Base-by-base conservation (phyloP, 163 green algal species). In the Volvox carteri region DNA sequence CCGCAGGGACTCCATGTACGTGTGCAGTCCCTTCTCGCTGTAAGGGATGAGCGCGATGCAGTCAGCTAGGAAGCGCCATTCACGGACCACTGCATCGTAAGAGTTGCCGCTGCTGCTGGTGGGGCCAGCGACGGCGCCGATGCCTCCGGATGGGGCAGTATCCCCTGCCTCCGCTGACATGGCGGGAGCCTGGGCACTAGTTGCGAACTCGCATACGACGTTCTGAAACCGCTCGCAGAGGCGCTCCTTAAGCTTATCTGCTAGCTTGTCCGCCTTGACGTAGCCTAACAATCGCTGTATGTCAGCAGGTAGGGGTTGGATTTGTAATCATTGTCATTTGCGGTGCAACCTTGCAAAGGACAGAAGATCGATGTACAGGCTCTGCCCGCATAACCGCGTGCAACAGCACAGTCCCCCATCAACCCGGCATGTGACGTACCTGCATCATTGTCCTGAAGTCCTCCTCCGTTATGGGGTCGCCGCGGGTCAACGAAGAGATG, bases 191-290 rank as follows among this genome's bases (percentile, higher is more conserved):
- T 2, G 23, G 28, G 33, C 46, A 48, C 12, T 70, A 48, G 18
- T 68, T 30, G 75, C 46, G 30, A 70, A 70, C 75, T 62, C 78
- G 68, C 58, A 62, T 5, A 86, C 84, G 65, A 91, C 89, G 46
- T 91, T 86, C 42, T 93, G 90, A 86, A 98, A 97, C 39, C 96
- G 92, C 62, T 93, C 79, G 83, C 92, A 96, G 77, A 99, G 93
- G 92, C 98, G 97, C 54, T 96, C 96, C 19, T 96, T 92, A 58
- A 98, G 91, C 35, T 85, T 89, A 80, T 99, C 95, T 11, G 85
- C 84, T 70, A 97, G 96, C 91, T 95, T 96, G 73, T 98, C 96
- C 78, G 96, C 98, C 90, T 98, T 96, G 87, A 99, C 96, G 92
- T 98, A 98, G 16, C 75, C 90, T 77, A 98, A 93, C 80, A 98